Evolutionary conservation across 352 stramenopile genomes (phyloP), one percentile per base, ranked within the genome.

Genomic region (Thraustochytrium striatum): DNA sequence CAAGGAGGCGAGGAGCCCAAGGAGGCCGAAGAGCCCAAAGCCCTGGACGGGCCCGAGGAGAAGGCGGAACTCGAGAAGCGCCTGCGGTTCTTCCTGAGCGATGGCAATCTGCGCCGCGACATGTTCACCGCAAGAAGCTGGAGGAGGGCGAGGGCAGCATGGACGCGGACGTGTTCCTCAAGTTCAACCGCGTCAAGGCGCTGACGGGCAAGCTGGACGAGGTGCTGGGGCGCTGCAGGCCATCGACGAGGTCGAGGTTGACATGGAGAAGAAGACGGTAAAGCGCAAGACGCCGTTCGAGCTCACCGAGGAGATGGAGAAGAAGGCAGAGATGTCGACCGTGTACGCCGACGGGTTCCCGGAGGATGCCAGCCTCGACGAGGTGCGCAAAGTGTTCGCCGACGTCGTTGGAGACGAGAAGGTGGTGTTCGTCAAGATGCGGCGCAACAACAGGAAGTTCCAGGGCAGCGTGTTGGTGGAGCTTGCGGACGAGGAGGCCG

Each of bases 91-190:
- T 96, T 95, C 88, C 95, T 96, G 86, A 91, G 87, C 52, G 91
- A 94, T 85, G 92, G 88, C 85, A 96, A 96, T 84, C 94, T 95
- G 79, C 89, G 91, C 68, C 91, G 90, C 72, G 91, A 96, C 83
- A 89, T 91, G 72, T 95, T 95, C 85, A 84, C 3, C 94, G 58
- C 33, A 41, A 61, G n/a, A 19, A 57, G 28, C 3, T 35, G 36
- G 2, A 44, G 0, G 28, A 89, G 36, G 84, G 90, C 5, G 89
- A 89, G 50, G 89, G 89, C 69, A 94, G 53, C 28, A 55, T 73
- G 41, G 7, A 8, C 11, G 0, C 38, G 50, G 43, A 5, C 21
- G 13, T 19, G 25, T 72, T 96, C 68, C 91, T 95, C 72, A 94
- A 87, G 53, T 96, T 96, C 86, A 95, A 96, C 85, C 93, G 94